Evolutionary conservation across 2,329 filamentous ascomycete genomes (phyloP), one percentile per base, ranked within the genome.

Genomic region (Fusarium sacchari): DNA sequence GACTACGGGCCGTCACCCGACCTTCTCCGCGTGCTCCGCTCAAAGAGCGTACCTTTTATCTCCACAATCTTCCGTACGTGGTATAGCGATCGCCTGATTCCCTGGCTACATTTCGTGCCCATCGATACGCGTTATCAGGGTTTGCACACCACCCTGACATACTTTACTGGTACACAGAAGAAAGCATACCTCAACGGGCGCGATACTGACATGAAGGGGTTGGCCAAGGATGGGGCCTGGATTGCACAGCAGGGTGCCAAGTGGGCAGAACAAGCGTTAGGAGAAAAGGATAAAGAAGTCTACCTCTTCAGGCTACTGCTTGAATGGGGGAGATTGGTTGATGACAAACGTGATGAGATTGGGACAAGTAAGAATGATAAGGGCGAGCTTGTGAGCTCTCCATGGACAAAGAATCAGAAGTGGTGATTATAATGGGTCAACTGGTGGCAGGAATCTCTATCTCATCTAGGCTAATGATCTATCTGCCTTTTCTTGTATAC

Each of bases 81-180:
- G 94, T 94, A 92, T 81, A 92, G 93, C 66, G 90, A 91, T 56
- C 89, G 94, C 11, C 82, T 96, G 22, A 88, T 87, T 65, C 89
- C 94, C 0, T 97, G 94, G 94, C 84, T 91, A 49, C 94, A 97
- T 79, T 96, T 94, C 76, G 91, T 96, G 4, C 94, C 94, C 14
- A 82, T 95, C 22, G 94, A 96, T 79, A 74, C 92, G 4, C 88
- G 94, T 7, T 89, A 93, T 26, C 92, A 95, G 68, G 92, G 89
- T 3, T 82, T 96, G 44, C 94, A 93, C 84, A 90, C 89, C 70
- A 94, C 91, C 0, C 81, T 95, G 60, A 88, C 92, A 1, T 96
- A 94, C 81, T 96, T 96, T 77, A 84, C 87, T 9, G 93, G 92
- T 1, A 84, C 89, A 10, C 83, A 86, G 64, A 76, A 76, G 24